Conservation (phyloP, 345 rosid species). For the Eucalyptus victrix region DNA sequence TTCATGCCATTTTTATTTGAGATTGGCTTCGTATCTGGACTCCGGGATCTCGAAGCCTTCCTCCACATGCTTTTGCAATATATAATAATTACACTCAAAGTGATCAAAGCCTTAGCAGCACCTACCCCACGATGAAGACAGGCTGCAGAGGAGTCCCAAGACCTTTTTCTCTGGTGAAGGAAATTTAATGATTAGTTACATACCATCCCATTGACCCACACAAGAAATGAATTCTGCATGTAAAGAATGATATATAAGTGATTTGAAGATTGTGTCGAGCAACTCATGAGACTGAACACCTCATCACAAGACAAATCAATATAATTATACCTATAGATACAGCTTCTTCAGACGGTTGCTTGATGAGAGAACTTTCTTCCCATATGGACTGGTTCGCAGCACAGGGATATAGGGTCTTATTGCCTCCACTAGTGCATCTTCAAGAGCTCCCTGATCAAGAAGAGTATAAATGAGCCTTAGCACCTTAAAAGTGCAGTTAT, state of each 20-base stretch:
- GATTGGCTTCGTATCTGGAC: neutral
- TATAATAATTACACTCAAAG: neutral
- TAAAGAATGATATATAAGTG: neutral
- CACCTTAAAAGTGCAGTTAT: neutral
- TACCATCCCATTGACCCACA: neutral
- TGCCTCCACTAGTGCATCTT: constrained; percentile 47
- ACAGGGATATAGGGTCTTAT: constrained; percentile 43
- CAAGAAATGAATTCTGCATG: neutral
- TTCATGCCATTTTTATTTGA: neutral
- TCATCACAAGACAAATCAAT: neutral
- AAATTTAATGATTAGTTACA: neutral
- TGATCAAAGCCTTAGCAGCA: neutral
- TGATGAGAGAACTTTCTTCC: constrained; percentile 70
- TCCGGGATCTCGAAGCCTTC: neutral
- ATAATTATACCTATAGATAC: neutral
- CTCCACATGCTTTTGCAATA: neutral
- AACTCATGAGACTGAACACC: neutral
- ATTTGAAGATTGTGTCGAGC: neutral
- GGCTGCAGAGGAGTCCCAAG: neutral
- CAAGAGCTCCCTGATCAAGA: constrained; percentile 44
- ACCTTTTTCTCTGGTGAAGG: neutral
- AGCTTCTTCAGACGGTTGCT: constrained; percentile 49
- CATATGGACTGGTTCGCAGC: constrained; percentile 67
- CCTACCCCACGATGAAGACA: neutral
- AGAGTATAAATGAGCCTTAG: neutral